These are phyloP conservation scores for Nemania diffusa DNA, from an alignment of 2,329 filamentous ascomycete species.

Conservation along the genomic window DNA sequence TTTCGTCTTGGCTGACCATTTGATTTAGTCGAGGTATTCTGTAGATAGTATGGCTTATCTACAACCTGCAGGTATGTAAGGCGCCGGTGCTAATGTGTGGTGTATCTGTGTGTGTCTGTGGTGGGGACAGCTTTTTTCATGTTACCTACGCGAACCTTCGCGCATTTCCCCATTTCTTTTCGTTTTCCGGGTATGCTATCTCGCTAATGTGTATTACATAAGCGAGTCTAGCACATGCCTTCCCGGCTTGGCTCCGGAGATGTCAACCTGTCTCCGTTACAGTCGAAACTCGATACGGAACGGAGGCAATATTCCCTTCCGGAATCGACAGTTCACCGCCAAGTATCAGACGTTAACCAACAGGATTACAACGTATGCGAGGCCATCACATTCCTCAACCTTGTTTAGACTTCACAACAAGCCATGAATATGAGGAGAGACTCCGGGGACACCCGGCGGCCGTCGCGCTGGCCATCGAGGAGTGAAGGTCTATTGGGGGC, in stretches of 20 bases:
- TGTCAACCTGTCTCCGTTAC: background rate
- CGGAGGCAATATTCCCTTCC: conserved; percentile 20
- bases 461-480: background rate
- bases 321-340: background rate
- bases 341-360: background rate
- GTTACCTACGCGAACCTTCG: no score
- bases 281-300: background rate
- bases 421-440: background rate
- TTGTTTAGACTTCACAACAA: background rate
- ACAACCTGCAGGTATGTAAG: no score
- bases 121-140: background rate
- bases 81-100: no score
- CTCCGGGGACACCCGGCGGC: background rate
- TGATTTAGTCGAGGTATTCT: no score
- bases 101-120: background rate
- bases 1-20: no score
- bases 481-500: background rate
- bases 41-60: no score
- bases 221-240: background rate
- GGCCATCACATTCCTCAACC: background rate
- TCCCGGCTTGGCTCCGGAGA: conserved; percentile 10
- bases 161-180: background rate
- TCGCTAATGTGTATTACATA: conserved; percentile 10
- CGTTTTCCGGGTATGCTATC: background rate
- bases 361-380: background rate